These are phyloP conservation scores for Gilbertella persicaria DNA, from an alignment of 371 early-diverging fungal genomes.

Conservation along the genomic window DNA sequence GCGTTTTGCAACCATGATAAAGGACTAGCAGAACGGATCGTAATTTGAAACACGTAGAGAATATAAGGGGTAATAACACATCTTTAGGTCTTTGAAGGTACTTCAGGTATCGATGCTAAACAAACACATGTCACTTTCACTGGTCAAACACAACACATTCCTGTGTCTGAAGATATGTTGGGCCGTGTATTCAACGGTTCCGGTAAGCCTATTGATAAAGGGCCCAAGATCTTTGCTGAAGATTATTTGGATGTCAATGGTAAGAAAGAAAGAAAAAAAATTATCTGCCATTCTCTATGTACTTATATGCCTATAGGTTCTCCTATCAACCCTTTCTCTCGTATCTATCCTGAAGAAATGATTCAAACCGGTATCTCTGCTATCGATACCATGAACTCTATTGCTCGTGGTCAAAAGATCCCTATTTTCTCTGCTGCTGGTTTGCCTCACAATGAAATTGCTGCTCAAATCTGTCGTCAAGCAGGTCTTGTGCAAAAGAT, in stretches of 20 bases:
- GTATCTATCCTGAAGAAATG: conserved; percentile 99
- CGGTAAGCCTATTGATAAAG: conserved; percentile 99
- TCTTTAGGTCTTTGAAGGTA: conserved; percentile 98
- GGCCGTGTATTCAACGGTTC: conserved; percentile 99
- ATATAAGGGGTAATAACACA: background rate
- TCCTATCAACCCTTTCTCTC: conserved; percentile 99
- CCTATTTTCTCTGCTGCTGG: conserved; percentile 99
- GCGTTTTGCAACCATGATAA: conserved; percentile 2
- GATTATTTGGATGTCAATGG: conserved; percentile 98
- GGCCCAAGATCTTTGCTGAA: conserved; percentile 99
- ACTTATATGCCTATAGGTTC: conserved; percentile 57
- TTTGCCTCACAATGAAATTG: conserved; percentile 99
- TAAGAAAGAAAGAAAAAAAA: conserved; percentile 43
- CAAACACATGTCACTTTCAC: conserved; percentile 97
- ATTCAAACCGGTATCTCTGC: conserved; percentile 99
- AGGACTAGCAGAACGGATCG: background rate
- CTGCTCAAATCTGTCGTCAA: conserved; percentile 99
- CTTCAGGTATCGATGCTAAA: conserved; percentile 98
- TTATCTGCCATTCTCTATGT: conserved; percentile 1
- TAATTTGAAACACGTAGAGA: background rate
- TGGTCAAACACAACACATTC: conserved; percentile 97
- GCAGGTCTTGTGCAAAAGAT: conserved; percentile 97
- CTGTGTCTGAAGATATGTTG: conserved; percentile 99
- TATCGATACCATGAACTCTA: conserved; percentile 99
- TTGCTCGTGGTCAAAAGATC: conserved; percentile 99